These are phyloP conservation scores for Chrysosporium keratinophilum DNA, from an alignment of 2,329 filamentous ascomycete genomes.

Conservation along the genomic window DNA sequence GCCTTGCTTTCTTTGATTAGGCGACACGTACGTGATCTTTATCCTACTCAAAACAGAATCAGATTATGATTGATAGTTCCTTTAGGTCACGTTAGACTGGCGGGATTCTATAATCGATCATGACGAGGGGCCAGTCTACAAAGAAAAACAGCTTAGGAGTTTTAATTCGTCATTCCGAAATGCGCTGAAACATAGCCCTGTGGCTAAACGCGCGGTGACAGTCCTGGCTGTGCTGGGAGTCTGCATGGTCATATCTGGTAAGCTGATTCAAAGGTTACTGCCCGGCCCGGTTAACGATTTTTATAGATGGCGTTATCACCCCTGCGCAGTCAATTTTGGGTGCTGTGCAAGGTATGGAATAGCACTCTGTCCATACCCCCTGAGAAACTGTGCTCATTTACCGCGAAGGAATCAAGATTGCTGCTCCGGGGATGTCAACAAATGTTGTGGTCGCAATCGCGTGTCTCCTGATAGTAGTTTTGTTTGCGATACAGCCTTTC, in stretches of 20 bases:
- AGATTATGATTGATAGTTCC: too few relatives aligned
- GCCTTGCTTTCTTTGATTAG: slow-evolving; percentile 44
- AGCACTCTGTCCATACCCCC: neutral
- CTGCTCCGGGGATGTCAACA: slow-evolving; percentile 12
- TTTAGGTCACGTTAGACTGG: slow-evolving; percentile 42
- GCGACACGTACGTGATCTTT: slow-evolving; percentile 35
- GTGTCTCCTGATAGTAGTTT: slow-evolving; percentile 33
- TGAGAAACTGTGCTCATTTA: neutral
- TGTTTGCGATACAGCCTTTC: slow-evolving; percentile 48
- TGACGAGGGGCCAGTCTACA: slow-evolving; percentile 41
- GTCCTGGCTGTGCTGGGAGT: slow-evolving; percentile 37
- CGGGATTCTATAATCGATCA: slow-evolving; percentile 40
- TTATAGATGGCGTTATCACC: slow-evolving; percentile 43
- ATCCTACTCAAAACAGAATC: neutral
- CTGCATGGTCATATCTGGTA: slow-evolving; percentile 43
- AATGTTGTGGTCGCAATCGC: slow-evolving; percentile 15
- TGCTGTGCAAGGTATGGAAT: slow-evolving; percentile 42
- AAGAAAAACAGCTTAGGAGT: slow-evolving; percentile 34
- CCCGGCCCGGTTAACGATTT: neutral
- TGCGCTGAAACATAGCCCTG: slow-evolving; percentile 38
- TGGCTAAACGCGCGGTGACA: slow-evolving; percentile 41
- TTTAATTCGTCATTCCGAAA: slow-evolving; percentile 37
- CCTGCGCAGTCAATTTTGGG: slow-evolving; percentile 49
- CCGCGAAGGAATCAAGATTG: slow-evolving; percentile 15
- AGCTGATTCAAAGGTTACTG: neutral